Conservation (phyloP, 495 filamentous ascomycete species). For the Aspergillus ellipticus region DNA sequence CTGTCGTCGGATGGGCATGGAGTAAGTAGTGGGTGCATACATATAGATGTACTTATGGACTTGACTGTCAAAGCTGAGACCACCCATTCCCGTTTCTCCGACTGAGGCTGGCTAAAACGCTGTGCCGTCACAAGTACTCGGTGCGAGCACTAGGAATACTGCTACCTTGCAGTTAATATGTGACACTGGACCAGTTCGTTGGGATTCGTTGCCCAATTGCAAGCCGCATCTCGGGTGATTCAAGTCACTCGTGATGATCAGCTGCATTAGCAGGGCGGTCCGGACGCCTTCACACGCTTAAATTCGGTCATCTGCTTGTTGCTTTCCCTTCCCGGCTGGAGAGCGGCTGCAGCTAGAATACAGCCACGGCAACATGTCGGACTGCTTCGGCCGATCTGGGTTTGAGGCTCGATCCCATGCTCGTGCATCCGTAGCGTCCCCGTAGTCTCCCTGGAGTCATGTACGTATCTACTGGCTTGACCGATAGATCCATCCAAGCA, state of each 20-base stretch:
- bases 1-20: background rate
- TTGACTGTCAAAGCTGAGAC: background rate
- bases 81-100: background rate
- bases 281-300: background rate
- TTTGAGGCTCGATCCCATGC: background rate
- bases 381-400: background rate
- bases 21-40: no score
- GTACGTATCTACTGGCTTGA: no score
- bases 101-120: background rate
- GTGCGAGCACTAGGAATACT: background rate
- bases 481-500: background rate
- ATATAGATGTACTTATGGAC: no score
- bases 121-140: background rate
- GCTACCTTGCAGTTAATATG: slow-evolving; percentile 6
- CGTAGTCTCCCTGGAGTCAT: no score
- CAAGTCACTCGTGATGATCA: background rate
- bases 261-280: background rate
- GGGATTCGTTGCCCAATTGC: slow-evolving; percentile 10
- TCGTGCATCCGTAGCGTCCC: background rate
- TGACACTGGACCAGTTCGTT: slow-evolving; percentile 13
- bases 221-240: background rate
- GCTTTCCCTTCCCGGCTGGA: background rate
- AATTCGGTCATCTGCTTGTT: slow-evolving; percentile 2
- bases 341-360: background rate
- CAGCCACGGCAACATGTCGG: background rate